Conservation (phyloP, 2,329 filamentous ascomycete genomes). For the Canariomyces notabilis region DNA sequence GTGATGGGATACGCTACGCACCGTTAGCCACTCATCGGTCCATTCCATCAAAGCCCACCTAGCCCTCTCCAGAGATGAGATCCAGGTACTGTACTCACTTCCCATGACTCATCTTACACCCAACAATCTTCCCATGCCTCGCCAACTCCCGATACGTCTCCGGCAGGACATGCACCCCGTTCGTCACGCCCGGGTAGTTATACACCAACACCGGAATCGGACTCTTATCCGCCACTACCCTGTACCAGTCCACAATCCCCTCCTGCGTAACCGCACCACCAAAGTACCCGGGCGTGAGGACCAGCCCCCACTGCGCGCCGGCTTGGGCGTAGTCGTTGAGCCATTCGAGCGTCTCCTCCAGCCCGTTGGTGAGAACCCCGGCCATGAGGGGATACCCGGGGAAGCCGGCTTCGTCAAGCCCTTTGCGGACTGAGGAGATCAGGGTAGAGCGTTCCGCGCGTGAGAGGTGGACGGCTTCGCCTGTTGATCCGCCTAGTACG, state of each 20-base stretch:
- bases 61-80: too few species aligned
- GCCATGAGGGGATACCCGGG: conserved; percentile 56
- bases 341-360: conserved; percentile 52
- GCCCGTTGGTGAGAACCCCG: conserved; percentile 55
- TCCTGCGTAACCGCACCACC: conserved; percentile 53
- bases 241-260: conserved; percentile 57
- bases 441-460: conserved; percentile 52
- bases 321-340: conserved; percentile 45
- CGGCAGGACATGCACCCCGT: conserved; percentile 54
- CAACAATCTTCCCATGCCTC: conserved; percentile 60
- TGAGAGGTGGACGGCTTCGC: conserved; percentile 58
- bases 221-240: conserved; percentile 54
- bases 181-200: conserved; percentile 60
- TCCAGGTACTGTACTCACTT: too few species aligned
- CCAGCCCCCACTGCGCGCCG: conserved; percentile 57
- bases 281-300: conserved; percentile 62
- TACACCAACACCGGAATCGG: conserved; percentile 58
- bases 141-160: conserved; percentile 55
- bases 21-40: too few species aligned
- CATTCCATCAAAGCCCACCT: too few species aligned
- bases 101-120: conserved; percentile 63
- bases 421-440: conserved; percentile 50
- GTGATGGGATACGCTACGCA: conserved; percentile 59
- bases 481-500: conserved; percentile 59
- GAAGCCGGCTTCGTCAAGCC: conserved; percentile 51